Conservation (phyloP, 257 asterid species). For the Solanum gandarillasii region DNA sequence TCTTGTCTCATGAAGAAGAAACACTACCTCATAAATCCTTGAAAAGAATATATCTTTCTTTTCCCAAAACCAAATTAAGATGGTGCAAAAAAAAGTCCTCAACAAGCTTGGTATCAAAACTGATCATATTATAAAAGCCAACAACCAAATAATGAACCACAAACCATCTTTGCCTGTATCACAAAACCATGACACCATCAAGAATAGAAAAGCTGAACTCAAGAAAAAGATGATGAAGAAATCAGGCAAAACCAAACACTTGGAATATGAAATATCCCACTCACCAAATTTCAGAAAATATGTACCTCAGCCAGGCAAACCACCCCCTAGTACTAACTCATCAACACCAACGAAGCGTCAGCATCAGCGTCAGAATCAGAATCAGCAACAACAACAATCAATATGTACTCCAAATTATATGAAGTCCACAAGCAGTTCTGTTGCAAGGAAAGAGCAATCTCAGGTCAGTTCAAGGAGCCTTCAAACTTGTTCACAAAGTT, state of each 20-base stretch:
- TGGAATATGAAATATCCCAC: constrained; percentile 3
- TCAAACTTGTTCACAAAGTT: constrained; percentile 13
- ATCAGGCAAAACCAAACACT: constrained; percentile 38
- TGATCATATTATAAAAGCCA: constrained; percentile 12
- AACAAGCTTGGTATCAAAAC: constrained; percentile 32
- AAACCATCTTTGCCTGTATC: constrained; percentile 17
- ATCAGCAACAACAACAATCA: not conserved
- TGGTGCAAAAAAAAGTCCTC: constrained; percentile 69
- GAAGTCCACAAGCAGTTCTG: constrained; percentile 80
- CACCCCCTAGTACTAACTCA: constrained; percentile 1
- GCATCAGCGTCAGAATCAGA: too few species aligned
- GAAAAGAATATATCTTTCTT: constrained; percentile 8
- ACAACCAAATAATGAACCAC: constrained; percentile 13
- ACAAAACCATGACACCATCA: constrained; percentile 29
- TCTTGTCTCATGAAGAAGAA: not conserved
- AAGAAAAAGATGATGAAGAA: constrained; percentile 83
- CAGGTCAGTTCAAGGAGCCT: constrained; percentile 34
- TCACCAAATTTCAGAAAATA: constrained; percentile 8
- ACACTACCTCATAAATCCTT: not conserved
- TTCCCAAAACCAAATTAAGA: constrained; percentile 5
- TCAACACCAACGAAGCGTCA: constrained; percentile 8
- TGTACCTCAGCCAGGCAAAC: constrained; percentile 25
- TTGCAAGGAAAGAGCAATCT: constrained; percentile 56
- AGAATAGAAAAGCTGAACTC: constrained; percentile 34
- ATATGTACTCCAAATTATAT: constrained; percentile 56